These are phyloP conservation scores for Umbilicus rupestris DNA, from an alignment of 164 flowering plant genomes.

Conservation along the genomic window DNA sequence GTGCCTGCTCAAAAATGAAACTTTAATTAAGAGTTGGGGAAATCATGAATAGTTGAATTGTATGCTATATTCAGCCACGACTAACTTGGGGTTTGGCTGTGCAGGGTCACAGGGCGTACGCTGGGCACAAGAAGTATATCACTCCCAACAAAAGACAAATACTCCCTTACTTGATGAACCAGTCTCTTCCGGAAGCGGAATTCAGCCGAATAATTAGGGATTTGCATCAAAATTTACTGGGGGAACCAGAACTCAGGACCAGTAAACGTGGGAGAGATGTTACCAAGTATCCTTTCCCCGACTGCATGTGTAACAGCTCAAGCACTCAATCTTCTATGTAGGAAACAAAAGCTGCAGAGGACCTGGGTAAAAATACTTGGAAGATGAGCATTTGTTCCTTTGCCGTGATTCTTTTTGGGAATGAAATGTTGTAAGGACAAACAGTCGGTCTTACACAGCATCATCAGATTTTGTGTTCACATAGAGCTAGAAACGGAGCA, in stretches of 20 bases:
- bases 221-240: slow-evolving; percentile 67
- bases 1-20: neutral
- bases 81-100: neutral
- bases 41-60: neutral
- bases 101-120: slow-evolving; percentile 8
- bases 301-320: slow-evolving; percentile 75
- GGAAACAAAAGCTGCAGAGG: neutral
- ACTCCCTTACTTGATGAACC: slow-evolving; percentile 65
- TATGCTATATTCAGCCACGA: neutral
- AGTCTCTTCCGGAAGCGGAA: slow-evolving; percentile 65
- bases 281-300: slow-evolving; percentile 84
- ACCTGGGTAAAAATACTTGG: neutral
- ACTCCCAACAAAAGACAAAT: slow-evolving; percentile 93
- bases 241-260: slow-evolving; percentile 80
- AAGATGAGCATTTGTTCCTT: neutral
- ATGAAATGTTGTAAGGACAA: neutral
- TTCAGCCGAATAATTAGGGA: slow-evolving; percentile 59
- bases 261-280: slow-evolving; percentile 76
- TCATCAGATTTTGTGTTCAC: too few relatives aligned
- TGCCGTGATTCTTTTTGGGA: neutral
- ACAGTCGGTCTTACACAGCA: neutral
- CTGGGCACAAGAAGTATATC: slow-evolving; percentile 33
- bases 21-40: neutral
- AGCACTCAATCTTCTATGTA: neutral
- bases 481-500: too few relatives aligned